Conservation (phyloP, 768 basidiomycete genomes). For the Tylopilus cervinicoccineus region DNA sequence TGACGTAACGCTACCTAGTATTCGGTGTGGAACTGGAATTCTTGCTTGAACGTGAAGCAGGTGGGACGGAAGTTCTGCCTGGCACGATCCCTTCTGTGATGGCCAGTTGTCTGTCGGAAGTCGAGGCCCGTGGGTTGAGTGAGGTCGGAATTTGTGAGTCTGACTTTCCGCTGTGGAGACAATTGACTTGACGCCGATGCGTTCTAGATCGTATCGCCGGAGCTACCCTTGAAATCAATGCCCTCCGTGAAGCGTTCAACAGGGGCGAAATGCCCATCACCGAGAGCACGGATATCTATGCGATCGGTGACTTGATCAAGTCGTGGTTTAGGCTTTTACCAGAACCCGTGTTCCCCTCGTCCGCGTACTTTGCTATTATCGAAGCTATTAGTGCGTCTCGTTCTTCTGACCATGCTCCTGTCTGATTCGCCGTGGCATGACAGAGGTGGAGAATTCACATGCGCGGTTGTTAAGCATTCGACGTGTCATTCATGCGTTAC, state of each 20-base stretch:
- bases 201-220: constrained; percentile 77
- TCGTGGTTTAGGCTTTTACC: constrained; percentile 83
- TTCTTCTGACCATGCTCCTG: background rate
- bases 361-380: constrained; percentile 65
- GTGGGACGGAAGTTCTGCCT: constrained; percentile 42
- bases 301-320: constrained; percentile 80
- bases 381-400: constrained; percentile 59
- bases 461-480: constrained; percentile 62
- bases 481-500: constrained; percentile 61
- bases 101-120: constrained; percentile 60
- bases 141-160: constrained; percentile 82
- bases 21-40: constrained; percentile 76
- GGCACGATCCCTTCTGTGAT: constrained; percentile 67
- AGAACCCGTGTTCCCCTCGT: constrained; percentile 71
- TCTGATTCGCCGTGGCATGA: constrained; percentile 4
- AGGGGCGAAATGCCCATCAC: constrained; percentile 63
- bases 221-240: constrained; percentile 63
- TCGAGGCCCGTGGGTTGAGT: constrained; percentile 70
- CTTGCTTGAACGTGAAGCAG: constrained; percentile 62
- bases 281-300: constrained; percentile 68
- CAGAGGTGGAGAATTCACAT: constrained; percentile 70
- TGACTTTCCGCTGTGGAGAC: background rate
- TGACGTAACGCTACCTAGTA: constrained; percentile 35
- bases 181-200: background rate
- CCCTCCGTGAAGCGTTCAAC: constrained; percentile 73